Evolutionary conservation across 2,329 filamentous ascomycete species (phyloP).

Genomic region (Cercospora nicotianae): DNA sequence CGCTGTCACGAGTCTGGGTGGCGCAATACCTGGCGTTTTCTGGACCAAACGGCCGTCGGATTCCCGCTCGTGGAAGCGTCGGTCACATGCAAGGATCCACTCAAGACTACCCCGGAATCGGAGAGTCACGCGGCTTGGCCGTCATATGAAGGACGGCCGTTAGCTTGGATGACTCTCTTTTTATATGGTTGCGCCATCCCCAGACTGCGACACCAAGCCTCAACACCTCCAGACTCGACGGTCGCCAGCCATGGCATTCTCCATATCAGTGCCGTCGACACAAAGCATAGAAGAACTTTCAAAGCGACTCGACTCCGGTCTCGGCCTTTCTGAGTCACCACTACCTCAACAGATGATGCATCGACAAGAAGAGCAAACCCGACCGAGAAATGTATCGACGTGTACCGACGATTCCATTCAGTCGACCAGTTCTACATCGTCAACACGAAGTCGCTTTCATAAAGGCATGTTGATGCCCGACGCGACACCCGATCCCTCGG

Average conservation of each 20-base stretch:
- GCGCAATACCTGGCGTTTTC: constrained; percentile 1
- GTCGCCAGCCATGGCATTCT: neutral
- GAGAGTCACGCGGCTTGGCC: constrained; percentile 6
- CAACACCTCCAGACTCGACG: neutral
- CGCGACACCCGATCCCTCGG: constrained; percentile 7
- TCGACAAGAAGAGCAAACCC: neutral
- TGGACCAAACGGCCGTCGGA: neutral
- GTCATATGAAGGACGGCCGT: neutral
- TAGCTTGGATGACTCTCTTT: constrained; percentile 5
- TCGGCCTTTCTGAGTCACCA: constrained; percentile 12
- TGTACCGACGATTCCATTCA: constrained; percentile 14
- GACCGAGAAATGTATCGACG: constrained; percentile 3
- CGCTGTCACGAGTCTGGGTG: neutral
- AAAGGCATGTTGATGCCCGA: constrained; percentile 17
- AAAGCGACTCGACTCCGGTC: constrained; percentile 11
- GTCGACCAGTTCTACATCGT: constrained; percentile 8
- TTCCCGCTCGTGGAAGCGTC: neutral
- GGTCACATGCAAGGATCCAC: constrained; percentile 7
- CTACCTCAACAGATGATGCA: neutral
- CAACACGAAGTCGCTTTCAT: constrained; percentile 4
- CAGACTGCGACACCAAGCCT: neutral
- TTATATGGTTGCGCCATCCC: constrained; percentile 1
- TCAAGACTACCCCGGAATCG: neutral
- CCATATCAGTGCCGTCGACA: neutral
- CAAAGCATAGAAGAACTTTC: neutral